Evolutionary conservation across 345 rosid genomes (phyloP).

Genomic region (Camelina hispida): DNA sequence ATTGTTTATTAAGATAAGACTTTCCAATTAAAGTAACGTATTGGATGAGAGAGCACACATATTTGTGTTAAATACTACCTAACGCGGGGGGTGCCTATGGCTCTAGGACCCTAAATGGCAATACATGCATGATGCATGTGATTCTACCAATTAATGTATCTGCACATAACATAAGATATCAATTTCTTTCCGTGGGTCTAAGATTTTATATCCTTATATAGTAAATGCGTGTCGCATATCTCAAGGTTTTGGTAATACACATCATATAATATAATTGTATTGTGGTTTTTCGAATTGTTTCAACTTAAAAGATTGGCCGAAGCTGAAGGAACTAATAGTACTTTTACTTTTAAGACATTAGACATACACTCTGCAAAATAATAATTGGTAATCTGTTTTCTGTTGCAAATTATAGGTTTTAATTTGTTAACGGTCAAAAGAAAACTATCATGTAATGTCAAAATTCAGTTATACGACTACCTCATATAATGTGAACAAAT

Average conservation of each 20-base stretch:
- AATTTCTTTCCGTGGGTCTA: constrained; percentile 41
- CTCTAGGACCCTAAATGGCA: constrained; percentile 14
- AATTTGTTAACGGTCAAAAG: neutral
- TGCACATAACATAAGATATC: constrained; percentile 32
- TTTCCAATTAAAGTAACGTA: constrained; percentile 38
- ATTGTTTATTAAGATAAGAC: constrained; percentile 22
- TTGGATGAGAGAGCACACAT: constrained; percentile 30
- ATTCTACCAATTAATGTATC: constrained; percentile 17
- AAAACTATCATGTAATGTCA: neutral
- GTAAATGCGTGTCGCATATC: constrained; percentile 27
- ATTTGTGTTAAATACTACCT: constrained; percentile 30
- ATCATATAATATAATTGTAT: constrained; percentile 2
- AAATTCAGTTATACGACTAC: neutral
- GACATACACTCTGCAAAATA: neutral
- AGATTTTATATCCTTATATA: constrained; percentile 40
- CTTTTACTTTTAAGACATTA: neutral
- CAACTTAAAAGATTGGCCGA: neutral
- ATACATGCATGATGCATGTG: constrained; percentile 38
- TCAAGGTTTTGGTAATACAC: constrained; percentile 25
- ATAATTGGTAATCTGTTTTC: neutral
- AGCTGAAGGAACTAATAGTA: neutral
- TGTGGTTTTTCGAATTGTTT: neutral
- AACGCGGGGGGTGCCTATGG: constrained; percentile 9
- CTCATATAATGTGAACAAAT: neutral
- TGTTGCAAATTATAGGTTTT: neutral